phyloP scores from a whole-genome alignment of 2,329 filamentous ascomycete species.

The Aspergillus bombycis region DNA sequence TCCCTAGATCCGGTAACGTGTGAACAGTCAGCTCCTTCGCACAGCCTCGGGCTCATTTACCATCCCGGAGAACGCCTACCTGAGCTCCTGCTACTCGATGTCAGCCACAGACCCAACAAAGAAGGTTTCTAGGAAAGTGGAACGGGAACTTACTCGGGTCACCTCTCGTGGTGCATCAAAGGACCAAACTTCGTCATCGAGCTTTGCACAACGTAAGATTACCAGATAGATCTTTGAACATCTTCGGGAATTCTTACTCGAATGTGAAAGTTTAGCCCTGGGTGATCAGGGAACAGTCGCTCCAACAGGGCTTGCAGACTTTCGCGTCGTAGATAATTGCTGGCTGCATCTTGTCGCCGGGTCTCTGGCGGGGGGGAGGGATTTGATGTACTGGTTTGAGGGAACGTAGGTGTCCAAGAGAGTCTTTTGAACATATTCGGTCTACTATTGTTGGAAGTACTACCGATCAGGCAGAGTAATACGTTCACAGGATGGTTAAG shows the following conservation, averaged over 20 bases:
- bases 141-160: constrained; percentile 15
- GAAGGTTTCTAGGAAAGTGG: background rate
- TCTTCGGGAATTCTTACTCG: constrained; percentile 19
- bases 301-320: constrained; percentile 25
- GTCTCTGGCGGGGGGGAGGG: background rate
- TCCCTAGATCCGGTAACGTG: constrained; percentile 2
- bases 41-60: constrained; percentile 17
- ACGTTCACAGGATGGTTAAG: background rate
- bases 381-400: background rate
- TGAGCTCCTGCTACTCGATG: constrained; percentile 15
- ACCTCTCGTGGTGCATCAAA: constrained; percentile 27
- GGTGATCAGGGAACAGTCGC: constrained; percentile 23
- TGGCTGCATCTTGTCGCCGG: constrained; percentile 18
- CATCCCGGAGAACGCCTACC: constrained; percentile 14
- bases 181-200: constrained; percentile 21
- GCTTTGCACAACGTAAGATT: constrained; percentile 9
- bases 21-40: constrained; percentile 11
- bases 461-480: too few species aligned
- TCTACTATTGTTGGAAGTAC: background rate
- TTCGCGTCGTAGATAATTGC: constrained; percentile 19
- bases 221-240: background rate
- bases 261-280: constrained; percentile 25
- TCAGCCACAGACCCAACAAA: constrained; percentile 9
- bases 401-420: background rate
- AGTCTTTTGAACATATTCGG: background rate